phyloP scores from a whole-genome alignment of 1,284 basidiomycete genomes.

The Ceratobasidium sp. region DNA sequence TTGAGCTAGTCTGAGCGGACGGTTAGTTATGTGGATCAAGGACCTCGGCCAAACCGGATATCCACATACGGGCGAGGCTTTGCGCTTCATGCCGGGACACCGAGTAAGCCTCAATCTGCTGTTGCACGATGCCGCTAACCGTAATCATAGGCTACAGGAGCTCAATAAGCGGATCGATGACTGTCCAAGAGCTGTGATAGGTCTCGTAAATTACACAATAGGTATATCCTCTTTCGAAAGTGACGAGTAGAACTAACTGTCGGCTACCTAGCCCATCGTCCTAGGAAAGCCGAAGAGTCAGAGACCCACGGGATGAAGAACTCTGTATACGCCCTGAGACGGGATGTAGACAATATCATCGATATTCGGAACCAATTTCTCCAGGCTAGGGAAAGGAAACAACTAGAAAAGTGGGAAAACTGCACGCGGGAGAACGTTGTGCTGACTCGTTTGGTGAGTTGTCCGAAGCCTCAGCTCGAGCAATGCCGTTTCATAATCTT shows the following conservation, averaged over 20 bases:
- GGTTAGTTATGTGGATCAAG: neutral
- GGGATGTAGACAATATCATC: neutral
- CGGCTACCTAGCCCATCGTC: neutral
- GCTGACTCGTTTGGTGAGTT: neutral
- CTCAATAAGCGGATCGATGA: neutral
- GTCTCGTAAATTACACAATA: neutral
- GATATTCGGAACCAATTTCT: neutral
- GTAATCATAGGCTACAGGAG: neutral
- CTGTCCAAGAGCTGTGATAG: neutral
- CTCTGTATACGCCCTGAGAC: neutral
- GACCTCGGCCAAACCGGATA: neutral
- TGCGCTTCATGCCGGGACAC: slow-evolving; percentile 6
- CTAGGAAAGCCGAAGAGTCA: neutral
- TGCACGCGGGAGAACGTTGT: neutral
- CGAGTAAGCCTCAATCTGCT: neutral
- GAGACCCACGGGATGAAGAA: neutral
- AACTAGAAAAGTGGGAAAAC: neutral
- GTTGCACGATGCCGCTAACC: neutral
- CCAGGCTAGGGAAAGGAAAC: neutral
- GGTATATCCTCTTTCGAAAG: neutral
- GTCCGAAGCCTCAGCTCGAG: no score
- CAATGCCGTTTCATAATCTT: neutral
- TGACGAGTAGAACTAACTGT: neutral
- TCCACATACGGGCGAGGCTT: neutral
- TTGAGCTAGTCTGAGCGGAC: neutral